Evolutionary conservation across 495 filamentous ascomycete genomes (phyloP).

Genomic region (Pseudevernia furfuracea): DNA sequence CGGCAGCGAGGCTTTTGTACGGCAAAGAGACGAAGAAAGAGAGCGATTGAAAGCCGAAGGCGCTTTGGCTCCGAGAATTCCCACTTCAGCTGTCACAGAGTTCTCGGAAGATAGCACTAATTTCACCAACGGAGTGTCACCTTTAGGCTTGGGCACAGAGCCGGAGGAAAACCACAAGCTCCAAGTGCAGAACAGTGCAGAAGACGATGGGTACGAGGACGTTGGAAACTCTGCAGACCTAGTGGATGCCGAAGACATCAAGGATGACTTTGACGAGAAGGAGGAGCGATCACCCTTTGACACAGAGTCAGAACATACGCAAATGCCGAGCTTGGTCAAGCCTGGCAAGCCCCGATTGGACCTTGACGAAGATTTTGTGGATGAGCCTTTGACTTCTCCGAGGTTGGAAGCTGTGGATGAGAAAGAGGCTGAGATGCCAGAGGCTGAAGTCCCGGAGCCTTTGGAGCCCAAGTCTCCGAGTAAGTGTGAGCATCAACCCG

Average conservation of each 20-base stretch:
- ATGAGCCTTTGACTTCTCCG: conserved; percentile 59
- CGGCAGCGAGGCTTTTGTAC: conserved; percentile 82
- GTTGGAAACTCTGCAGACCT: conserved; percentile 64
- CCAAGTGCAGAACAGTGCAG: conserved; percentile 68
- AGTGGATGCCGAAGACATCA: conserved; percentile 47
- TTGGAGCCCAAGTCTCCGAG: conserved; percentile 14
- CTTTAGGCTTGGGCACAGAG: conserved; percentile 29
- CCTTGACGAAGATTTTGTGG: conserved; percentile 62
- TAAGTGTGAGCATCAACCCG: conserved; percentile 33
- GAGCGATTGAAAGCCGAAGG: conserved; percentile 69
- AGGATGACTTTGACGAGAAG: conserved; percentile 40
- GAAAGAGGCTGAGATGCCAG: conserved; percentile 24
- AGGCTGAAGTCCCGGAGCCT: conserved; percentile 19
- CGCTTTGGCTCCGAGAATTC: conserved; percentile 35
- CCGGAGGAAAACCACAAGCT: conserved; percentile 46
- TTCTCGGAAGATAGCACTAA: conserved; percentile 43
- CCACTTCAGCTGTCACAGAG: conserved; percentile 36
- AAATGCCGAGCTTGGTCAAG: conserved; percentile 17
- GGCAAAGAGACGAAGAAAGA: conserved; percentile 70
- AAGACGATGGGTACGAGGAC: conserved; percentile 94
- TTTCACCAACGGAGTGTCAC: conserved; percentile 29
- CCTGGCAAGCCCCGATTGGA: conserved; percentile 27
- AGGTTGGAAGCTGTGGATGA: conserved; percentile 40
- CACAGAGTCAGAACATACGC: conserved; percentile 19
- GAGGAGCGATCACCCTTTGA: conserved; percentile 30